Evolutionary conservation across 441 rosid species (phyloP).

Genomic region (Lepidium campestre): DNA sequence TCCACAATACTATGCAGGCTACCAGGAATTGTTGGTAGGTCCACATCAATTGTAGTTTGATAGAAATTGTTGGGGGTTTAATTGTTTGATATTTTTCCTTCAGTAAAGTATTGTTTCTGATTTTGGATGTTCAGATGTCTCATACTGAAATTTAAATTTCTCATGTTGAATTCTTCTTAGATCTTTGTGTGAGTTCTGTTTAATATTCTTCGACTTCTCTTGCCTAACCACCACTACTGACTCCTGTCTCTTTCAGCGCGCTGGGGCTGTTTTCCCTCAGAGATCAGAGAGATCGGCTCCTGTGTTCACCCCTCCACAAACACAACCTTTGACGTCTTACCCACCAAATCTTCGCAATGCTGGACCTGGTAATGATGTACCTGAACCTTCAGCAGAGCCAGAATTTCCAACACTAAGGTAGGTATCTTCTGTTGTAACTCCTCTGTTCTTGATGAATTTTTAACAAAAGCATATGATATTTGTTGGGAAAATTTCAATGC

Average conservation of each 20-base stretch:
- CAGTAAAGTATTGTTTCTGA: not conserved
- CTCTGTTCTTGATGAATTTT: not conserved
- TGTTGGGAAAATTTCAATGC: not conserved
- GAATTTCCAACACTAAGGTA: constrained; percentile 91
- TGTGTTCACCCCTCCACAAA: constrained; percentile 90
- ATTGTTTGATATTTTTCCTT: not conserved
- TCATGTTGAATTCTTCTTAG: not conserved
- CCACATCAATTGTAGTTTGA: not conserved
- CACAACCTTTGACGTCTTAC: constrained; percentile 80
- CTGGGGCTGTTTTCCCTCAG: constrained; percentile 96
- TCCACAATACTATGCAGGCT: constrained; percentile 93
- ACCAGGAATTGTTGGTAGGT: constrained; percentile 95
- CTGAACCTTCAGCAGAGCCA: constrained; percentile 74
- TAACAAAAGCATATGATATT: not conserved
- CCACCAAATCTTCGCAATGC: constrained; percentile 65
- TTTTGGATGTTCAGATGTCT: not conserved
- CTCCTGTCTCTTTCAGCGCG: constrained; percentile 57
- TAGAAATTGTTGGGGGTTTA: not conserved
- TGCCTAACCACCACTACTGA: not conserved
- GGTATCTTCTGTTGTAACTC: constrained; percentile 4
- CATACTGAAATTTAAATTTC: not conserved
- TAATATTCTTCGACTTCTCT: constrained; percentile 7
- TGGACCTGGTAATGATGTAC: constrained; percentile 45
- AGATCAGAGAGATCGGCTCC: constrained; percentile 88
- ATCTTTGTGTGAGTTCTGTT: not conserved